phyloP scores from a whole-genome alignment of 2,329 filamentous ascomycete species.

The Rutstroemia sp. region DNA sequence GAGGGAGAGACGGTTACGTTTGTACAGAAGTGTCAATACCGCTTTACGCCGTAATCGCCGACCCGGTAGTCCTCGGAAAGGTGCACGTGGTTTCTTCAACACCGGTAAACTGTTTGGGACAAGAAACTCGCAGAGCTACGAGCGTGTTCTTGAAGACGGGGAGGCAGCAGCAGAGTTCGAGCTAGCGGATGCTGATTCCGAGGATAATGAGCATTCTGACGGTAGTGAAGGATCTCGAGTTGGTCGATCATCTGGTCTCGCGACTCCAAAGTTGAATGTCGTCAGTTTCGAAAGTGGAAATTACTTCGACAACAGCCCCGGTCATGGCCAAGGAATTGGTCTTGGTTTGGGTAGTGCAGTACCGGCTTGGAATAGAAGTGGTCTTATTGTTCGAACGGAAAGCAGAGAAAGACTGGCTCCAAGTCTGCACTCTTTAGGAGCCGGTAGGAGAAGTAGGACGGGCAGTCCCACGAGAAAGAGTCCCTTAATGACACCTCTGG shows the following conservation, averaged over 20 bases:
- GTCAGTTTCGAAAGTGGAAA: slow-evolving; percentile 39
- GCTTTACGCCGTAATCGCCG: slow-evolving; percentile 37
- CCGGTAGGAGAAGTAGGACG: slow-evolving; percentile 41
- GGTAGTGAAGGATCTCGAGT: slow-evolving; percentile 48
- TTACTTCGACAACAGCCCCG: slow-evolving; percentile 23
- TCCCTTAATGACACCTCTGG: slow-evolving; percentile 44
- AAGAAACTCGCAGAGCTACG: slow-evolving; percentile 54
- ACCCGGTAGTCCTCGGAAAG: slow-evolving; percentile 41
- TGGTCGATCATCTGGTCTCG: slow-evolving; percentile 58
- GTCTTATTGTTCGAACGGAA: slow-evolving; percentile 74
- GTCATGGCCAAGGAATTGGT: slow-evolving; percentile 20
- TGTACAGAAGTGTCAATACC: slow-evolving; percentile 47
- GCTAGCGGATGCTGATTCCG: slow-evolving; percentile 56
- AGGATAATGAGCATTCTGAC: slow-evolving; percentile 58
- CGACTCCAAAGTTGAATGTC: slow-evolving; percentile 55
- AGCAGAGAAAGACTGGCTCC: slow-evolving; percentile 70
- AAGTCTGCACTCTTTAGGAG: slow-evolving; percentile 45
- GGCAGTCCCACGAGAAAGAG: slow-evolving; percentile 47
- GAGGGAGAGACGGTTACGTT: slow-evolving; percentile 61
- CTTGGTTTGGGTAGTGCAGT: slow-evolving; percentile 16
- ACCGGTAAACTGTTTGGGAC: slow-evolving; percentile 59
- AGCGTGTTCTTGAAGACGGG: slow-evolving; percentile 79
- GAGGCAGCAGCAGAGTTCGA: slow-evolving; percentile 66
- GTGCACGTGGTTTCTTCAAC: slow-evolving; percentile 39
- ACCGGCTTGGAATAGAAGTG: slow-evolving; percentile 53